Conservation (phyloP, 2,329 filamentous ascomycete species). For the Diaporthe caulivora region DNA sequence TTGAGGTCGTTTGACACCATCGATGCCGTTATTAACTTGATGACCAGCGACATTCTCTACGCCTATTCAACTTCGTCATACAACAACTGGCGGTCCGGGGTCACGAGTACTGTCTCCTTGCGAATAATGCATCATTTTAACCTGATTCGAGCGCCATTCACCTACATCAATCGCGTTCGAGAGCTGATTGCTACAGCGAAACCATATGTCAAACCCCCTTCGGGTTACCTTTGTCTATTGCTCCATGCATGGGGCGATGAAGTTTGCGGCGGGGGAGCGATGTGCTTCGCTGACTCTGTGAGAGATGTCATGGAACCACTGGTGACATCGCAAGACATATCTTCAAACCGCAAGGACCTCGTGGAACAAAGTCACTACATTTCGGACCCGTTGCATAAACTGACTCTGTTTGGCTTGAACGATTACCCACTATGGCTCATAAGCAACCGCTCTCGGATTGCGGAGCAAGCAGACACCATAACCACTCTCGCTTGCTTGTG, state of each 20-base stretch:
- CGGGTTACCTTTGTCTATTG: too few species aligned
- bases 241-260: too few species aligned
- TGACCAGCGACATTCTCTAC: background rate
- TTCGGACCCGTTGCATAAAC: background rate
- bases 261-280: too few species aligned
- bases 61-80: background rate
- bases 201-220: too few species aligned
- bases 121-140: background rate
- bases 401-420: background rate
- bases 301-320: background rate
- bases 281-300: background rate
- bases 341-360: background rate
- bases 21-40: background rate
- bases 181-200: background rate
- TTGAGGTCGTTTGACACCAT: background rate
- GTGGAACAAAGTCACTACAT: background rate
- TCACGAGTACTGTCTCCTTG: background rate
- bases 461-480: background rate
- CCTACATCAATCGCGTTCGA: background rate
- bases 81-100: background rate
- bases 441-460: background rate
- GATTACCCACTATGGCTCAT: slow-evolving; percentile 11
- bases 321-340: background rate
- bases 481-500: background rate
- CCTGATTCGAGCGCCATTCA: background rate